Base-by-base conservation (phyloP, 2,329 filamentous ascomycete genomes). In the Arthrobotrys sphaeroides region DNA sequence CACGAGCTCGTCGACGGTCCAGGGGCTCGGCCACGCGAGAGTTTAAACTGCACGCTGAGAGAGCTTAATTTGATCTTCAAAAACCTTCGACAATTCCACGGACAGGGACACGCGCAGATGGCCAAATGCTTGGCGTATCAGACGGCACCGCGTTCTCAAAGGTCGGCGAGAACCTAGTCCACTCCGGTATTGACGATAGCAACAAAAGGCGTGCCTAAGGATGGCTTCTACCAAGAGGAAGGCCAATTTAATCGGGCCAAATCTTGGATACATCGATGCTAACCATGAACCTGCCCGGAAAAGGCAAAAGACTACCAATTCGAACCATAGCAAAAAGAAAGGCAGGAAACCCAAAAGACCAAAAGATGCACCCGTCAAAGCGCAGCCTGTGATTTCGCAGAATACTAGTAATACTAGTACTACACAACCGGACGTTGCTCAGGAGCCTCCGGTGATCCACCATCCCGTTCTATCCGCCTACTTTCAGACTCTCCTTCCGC, bases 401-500 rank as follows among this genome's bases (percentile, higher is more conserved):
- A 16, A 18, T 49, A 12, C 20, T 16, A 31, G 55, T 18, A 26
- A 13, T 33, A 49, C 3, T 16, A 47, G 40, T 28, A n/a, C n/a
- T n/a, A n/a, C n/a, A n/a, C 55, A 49, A 24, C 40, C 5, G 77
- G 77, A 45, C 22, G 12, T 13, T 5, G 22, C 51, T 20, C 40
- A 53, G 18, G 51, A 64, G 16, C 26, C 31, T 16, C 49, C 59
- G 13, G 31, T 65, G 24, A 79, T 84, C 64, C 82, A 83, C 69
- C 89, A 92, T 80, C 87, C 88, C 64, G 86, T 95, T 33, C 85
- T 96, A 68, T 85, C 85, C 49, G 86, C 87, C 76, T 91, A 90
- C 83, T 96, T 93, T 82, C 83, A 86, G 5, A 83, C 85, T 51
- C 86, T 93, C 10, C 82, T 88, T 66, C 89, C 89, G 0, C 84